These are phyloP conservation scores for Solanum hybrid DNA, from an alignment of 305 asterid genomes.

Conservation along the genomic window DNA sequence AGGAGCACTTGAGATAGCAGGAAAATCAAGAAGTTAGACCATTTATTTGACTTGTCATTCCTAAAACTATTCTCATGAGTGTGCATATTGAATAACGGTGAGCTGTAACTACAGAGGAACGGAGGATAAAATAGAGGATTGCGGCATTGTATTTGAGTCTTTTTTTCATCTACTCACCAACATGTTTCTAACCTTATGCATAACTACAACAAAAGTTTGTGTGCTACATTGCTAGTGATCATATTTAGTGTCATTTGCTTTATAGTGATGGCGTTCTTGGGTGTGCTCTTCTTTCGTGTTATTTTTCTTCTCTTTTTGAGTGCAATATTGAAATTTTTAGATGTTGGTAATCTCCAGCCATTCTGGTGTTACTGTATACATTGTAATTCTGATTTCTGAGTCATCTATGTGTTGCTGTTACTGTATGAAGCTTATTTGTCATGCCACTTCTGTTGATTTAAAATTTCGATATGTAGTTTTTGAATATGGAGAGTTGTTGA, in stretches of 20 bases:
- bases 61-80: neutral
- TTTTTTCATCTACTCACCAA: neutral
- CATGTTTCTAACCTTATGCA: conserved; percentile 3
- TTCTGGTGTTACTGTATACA: neutral
- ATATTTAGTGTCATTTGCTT: neutral
- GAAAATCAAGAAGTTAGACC: neutral
- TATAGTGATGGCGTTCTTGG: neutral
- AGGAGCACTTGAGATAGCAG: neutral
- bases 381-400: neutral
- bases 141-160: neutral
- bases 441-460: neutral
- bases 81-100: conserved; percentile 4
- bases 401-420: neutral
- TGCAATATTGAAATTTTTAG: neutral
- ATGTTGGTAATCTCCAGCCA: neutral
- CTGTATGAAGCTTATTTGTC: neutral
- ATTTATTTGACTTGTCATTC: neutral
- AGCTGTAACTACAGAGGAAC: neutral
- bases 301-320: neutral
- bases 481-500: neutral
- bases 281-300: neutral
- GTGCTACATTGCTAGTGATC: neutral
- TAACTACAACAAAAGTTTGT: neutral
- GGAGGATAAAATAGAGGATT: neutral
- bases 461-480: neutral